These are phyloP conservation scores for Pelagophyceae sp. DNA, from an alignment of 352 stramenopile species.

Conservation along the genomic window DNA sequence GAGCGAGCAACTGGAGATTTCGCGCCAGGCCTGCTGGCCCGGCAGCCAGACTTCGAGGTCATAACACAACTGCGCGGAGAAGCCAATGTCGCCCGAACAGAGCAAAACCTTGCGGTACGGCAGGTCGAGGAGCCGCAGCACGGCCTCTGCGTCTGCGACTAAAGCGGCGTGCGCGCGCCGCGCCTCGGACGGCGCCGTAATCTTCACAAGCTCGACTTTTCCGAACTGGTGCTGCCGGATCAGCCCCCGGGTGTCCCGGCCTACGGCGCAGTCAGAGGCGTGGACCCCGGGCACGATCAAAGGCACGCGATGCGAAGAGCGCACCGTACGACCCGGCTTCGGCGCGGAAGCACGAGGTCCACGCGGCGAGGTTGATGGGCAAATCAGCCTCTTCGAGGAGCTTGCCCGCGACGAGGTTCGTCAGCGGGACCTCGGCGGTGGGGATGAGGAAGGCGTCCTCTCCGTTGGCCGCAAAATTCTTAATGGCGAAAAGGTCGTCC, in stretches of 20 bases:
- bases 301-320: too few species aligned
- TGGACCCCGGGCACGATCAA: too few species aligned
- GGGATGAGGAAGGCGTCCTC: constrained; percentile 73
- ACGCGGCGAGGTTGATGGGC: constrained; percentile 54
- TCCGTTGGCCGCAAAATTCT: constrained; percentile 58
- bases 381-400: constrained; percentile 60
- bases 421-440: constrained; percentile 68
- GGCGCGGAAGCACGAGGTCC: constrained; percentile 65
- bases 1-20: constrained; percentile 67
- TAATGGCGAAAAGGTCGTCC: constrained; percentile 67
- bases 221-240: constrained; percentile 69
- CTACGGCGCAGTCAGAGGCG: too few species aligned
- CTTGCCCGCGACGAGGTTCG: constrained; percentile 56
- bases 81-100: constrained; percentile 66
- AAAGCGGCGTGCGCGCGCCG: constrained; percentile 57
- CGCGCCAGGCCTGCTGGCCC: constrained; percentile 58
- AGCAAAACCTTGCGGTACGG: constrained; percentile 64
- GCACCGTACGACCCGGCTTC: constrained; percentile 68
- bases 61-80: constrained; percentile 60
- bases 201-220: constrained; percentile 71
- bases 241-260: constrained; percentile 61
- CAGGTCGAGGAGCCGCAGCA: constrained; percentile 52
- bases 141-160: constrained; percentile 47
- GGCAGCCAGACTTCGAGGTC: constrained; percentile 74
- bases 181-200: constrained; percentile 51